Evolutionary conservation across 192 early-diverging fungal genomes (phyloP), one percentile per base, ranked within the genome.

Genomic region (Cetraspora pellucida): DNA sequence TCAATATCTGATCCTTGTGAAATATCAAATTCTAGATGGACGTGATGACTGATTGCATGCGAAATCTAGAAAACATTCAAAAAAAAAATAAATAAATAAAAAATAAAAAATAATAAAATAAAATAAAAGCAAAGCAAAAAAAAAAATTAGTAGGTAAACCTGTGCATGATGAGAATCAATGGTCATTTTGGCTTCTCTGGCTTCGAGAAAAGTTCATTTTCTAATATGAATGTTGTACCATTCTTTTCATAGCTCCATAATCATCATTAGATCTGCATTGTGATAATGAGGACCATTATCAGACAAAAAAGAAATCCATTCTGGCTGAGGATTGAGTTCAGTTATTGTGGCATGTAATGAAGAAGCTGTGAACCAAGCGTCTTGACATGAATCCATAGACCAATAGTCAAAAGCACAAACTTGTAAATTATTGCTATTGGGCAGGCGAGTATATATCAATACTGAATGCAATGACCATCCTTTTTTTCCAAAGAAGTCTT

Each of bases 401-500:
- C 45, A 67, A 47, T 67, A 21, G 44, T 67, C 21, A 67, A 44
- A 67, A 67, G n/a, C n/a, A 17, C 23, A 1, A 45, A 67, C n/a
- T 9, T 67, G 21, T 45, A 44, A 45, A 2, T 47, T n/a, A 25
- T 10, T 3, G 45, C 21, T 47, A 21, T 47, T 16, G 21, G 17
- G 30, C 23, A 46, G 23, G 43, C 14, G n/a, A 46, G 28, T 63
- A 11, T 47, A 47, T 37, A 68, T 17, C n/a, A 68, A 19, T 21
- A 68, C 30, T 49, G 23, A 25, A 46, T 68, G 66, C 16, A 68
- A 49, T 43, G 23, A 10, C 46, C 45, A 68, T 16, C 8, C 21
- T 49, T 68, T 47, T 61, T 67, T 67, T 67, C 16, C 44, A 67
- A 67, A 67, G 4, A 43, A 67, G 2, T 67, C 45, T 46, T 31